Evolutionary conservation across 2,329 filamentous ascomycete species (phyloP).

Genomic region (Microsporum ferrugineum): DNA sequence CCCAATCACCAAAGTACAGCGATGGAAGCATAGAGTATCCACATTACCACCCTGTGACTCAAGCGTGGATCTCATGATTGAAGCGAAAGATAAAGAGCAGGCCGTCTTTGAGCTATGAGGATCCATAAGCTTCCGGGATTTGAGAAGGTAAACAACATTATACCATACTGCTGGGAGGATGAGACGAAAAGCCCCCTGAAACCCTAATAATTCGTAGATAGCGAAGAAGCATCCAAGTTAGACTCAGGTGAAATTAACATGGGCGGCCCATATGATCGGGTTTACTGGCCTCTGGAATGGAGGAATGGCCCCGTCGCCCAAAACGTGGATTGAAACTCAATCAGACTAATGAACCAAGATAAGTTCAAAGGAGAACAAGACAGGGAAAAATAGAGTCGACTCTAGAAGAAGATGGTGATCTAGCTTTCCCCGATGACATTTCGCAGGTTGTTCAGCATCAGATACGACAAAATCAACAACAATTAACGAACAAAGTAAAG

Average conservation of each 20-base stretch:
- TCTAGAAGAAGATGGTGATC: neutral
- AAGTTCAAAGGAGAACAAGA: neutral
- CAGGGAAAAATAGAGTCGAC: neutral
- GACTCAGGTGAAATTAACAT: constrained; percentile 58
- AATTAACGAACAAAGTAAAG: neutral
- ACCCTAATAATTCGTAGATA: constrained; percentile 30
- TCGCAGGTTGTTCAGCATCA: too few relatives aligned
- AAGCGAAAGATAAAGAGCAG: constrained; percentile 96
- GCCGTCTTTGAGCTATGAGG: constrained; percentile 85
- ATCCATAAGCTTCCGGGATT: constrained; percentile 74
- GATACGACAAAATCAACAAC: neutral
- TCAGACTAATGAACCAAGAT: neutral
- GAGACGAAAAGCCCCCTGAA: constrained; percentile 52
- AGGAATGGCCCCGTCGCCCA: constrained; percentile 74
- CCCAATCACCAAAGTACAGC: constrained; percentile 65
- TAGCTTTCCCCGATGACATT: neutral
- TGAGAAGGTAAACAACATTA: constrained; percentile 61
- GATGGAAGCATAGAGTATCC: constrained; percentile 74
- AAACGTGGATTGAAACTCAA: constrained; percentile 37
- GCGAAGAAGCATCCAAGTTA: constrained; percentile 43
- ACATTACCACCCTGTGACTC: constrained; percentile 70
- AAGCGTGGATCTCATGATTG: constrained; percentile 96
- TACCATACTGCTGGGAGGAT: constrained; percentile 65
- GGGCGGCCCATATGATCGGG: constrained; percentile 69
- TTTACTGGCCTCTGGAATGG: constrained; percentile 89